These are phyloP conservation scores for Teunomyces atbi DNA, from an alignment of 805 yeast species.

Conservation along the genomic window DNA sequence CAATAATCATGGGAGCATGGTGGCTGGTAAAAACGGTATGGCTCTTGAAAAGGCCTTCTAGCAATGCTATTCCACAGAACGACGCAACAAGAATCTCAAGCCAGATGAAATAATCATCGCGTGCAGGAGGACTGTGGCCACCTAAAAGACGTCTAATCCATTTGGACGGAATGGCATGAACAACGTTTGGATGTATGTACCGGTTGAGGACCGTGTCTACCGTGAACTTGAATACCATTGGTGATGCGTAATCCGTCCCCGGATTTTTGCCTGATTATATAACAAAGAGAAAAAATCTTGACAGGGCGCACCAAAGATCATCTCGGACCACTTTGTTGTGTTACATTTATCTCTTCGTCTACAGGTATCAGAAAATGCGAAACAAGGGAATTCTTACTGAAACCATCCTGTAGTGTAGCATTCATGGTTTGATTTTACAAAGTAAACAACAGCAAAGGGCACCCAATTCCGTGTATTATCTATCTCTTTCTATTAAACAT, in stretches of 20 bases:
- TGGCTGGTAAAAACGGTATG: constrained; percentile 38
- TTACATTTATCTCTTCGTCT: too few relatives aligned
- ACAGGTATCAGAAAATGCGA: too few relatives aligned
- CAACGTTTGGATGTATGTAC: constrained; percentile 19
- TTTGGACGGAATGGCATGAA: constrained; percentile 30
- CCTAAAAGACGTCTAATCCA: constrained; percentile 41
- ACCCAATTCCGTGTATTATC: background rate
- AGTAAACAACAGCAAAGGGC: too few relatives aligned
- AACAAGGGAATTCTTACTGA: background rate
- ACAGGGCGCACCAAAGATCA: too few relatives aligned
- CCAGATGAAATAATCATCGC: constrained; percentile 43
- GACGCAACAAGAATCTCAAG: constrained; percentile 45
- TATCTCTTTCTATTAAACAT: constrained; percentile 12
- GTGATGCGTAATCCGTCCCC: background rate
- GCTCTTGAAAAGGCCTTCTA: constrained; percentile 47
- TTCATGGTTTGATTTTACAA: too few relatives aligned
- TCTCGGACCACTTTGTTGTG: too few relatives aligned
- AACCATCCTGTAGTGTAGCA: background rate
- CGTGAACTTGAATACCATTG: constrained; percentile 39
- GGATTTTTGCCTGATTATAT: background rate
- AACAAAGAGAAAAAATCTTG: too few relatives aligned
- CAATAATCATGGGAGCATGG: constrained; percentile 49
- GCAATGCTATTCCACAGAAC: constrained; percentile 44
- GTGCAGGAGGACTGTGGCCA: constrained; percentile 25
- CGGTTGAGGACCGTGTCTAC: constrained; percentile 31